Evolutionary conservation across 1,284 basidiomycete genomes (phyloP), one percentile per base, ranked within the genome.

Genomic region (Moniliophthora roreri): DNA sequence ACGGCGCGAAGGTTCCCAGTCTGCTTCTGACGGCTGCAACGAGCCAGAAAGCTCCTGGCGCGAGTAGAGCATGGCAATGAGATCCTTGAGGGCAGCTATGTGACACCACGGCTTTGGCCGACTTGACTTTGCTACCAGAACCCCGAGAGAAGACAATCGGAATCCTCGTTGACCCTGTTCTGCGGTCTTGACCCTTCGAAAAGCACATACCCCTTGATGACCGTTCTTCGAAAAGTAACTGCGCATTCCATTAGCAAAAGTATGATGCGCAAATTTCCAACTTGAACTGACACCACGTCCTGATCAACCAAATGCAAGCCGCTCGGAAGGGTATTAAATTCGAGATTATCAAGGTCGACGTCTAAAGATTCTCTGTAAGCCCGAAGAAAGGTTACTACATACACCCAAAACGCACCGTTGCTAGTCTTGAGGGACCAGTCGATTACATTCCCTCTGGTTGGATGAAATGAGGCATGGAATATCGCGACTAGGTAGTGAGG

Each of bases 401-500:
- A 18, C 8, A 24, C 1, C 26, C 23, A 16, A 26, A 37, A 62
- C 76, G 54, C 52, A 85, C 87, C 84, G 55, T 89, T 79, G 62
- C 73, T 80, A 16, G 82, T 79, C 61, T 84, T 88, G 24, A 85
- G 64, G 37, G 74, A 80, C 88, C 89, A 91, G 67, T 91, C 89
- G 21, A 91, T 72, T 13, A 85, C 67, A 65, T 89, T 91, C 10
- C 89, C 89, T 59, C 81, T 78, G 10, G 89, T 91, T 1, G 88
- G 86, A 68, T 91, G 89, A 62, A 91, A 91, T 13, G 89, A 89
- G 34, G 85, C 78, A 70, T 91, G 89, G 58, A 91, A 91, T 64
- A 91, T 86, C 13, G 89, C 87, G 62, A 89, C 89, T 91, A 52
- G 9, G 39, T 18, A n/a, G 28, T 15, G 36, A 45, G 36, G 36